phyloP scores from a whole-genome alignment of 148 eudicot genomes.

The Chenopodium album region DNA sequence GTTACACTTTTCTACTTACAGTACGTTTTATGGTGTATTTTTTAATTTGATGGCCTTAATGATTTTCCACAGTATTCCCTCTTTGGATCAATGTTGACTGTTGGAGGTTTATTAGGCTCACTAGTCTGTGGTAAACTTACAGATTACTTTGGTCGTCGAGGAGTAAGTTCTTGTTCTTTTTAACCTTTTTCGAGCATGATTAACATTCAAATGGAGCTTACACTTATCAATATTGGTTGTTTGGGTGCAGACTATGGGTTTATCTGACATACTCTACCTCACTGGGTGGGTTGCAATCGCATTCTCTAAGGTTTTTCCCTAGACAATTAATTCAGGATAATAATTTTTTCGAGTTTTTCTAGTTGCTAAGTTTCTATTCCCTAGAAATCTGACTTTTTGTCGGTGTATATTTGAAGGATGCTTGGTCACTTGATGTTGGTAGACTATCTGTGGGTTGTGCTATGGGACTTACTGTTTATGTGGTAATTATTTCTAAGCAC shows the following conservation, averaged over 20 bases:
- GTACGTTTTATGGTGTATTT: background rate
- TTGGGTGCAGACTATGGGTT: conserved; percentile 50
- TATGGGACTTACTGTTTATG: conserved; percentile 37
- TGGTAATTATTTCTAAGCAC: conserved; percentile 30
- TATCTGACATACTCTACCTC: conserved; percentile 36
- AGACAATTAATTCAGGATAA: background rate
- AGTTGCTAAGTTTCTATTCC: too few species aligned
- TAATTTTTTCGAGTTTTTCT: too few species aligned
- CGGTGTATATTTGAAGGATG: conserved; percentile 31
- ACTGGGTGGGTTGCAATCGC: conserved; percentile 53
- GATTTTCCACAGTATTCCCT: conserved; percentile 33
- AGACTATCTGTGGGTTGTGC: conserved; percentile 55
- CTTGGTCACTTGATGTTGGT: conserved; percentile 55
- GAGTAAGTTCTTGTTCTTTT: conserved; percentile 29
- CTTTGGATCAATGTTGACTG: conserved; percentile 42
- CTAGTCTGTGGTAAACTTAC: conserved; percentile 49
- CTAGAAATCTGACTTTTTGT: background rate
- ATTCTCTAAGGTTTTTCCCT: conserved; percentile 39
- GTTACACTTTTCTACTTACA: background rate
- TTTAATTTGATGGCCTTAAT: background rate
- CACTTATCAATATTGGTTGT: background rate
- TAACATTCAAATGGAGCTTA: background rate
- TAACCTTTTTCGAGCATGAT: conserved; percentile 4
- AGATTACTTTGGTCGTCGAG: conserved; percentile 51
- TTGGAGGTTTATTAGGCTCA: conserved; percentile 61